Percentiles rank a stretch among this genome's conserved stretches.
phyloP scores from a whole-genome alignment of 2,329 filamentous ascomycete genomes.

The Simplicillium aogashimaense region DNA sequence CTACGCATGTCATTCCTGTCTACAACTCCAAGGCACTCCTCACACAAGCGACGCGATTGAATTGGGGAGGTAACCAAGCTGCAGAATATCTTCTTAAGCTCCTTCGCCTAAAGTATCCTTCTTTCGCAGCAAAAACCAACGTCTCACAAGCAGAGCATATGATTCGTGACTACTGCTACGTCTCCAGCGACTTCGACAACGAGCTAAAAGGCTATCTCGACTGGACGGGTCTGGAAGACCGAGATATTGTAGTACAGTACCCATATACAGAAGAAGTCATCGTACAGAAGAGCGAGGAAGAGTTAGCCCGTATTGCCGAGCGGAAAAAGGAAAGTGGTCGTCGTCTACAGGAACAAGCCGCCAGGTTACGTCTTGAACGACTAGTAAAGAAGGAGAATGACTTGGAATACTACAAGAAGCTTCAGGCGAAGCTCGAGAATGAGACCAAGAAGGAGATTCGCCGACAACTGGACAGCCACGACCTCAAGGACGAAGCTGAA shows the following conservation, averaged over 20 bases:
- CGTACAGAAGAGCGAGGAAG: conserved; percentile 87
- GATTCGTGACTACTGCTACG: conserved; percentile 79
- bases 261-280: conserved; percentile 88
- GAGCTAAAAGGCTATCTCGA: conserved; percentile 74
- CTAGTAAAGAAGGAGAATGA: conserved; percentile 94
- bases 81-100: conserved; percentile 89
- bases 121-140: conserved; percentile 78
- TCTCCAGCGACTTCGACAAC: conserved; percentile 72
- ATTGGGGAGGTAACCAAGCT: conserved; percentile 88
- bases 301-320: conserved; percentile 81
- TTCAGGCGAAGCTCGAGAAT: conserved; percentile 62
- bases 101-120: conserved; percentile 82
- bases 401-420: conserved; percentile 81
- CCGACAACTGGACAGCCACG: conserved; percentile 76
- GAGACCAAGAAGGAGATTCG: conserved; percentile 80
- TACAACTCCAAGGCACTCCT: conserved; percentile 78
- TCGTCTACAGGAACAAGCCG: conserved; percentile 86
- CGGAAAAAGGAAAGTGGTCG: conserved; percentile 91
- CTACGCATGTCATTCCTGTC: conserved; percentile 91
- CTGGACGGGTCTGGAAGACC: conserved; percentile 84
- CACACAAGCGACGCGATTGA: conserved; percentile 75
- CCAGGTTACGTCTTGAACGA: conserved; percentile 93
- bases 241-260: conserved; percentile 83
- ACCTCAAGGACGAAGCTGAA: conserved; percentile 82
- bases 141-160: conserved; percentile 80